These are phyloP conservation scores for Borovskyia barvae DNA, from an alignment of 208 protist genomes.

Conservation along the genomic window DNA sequence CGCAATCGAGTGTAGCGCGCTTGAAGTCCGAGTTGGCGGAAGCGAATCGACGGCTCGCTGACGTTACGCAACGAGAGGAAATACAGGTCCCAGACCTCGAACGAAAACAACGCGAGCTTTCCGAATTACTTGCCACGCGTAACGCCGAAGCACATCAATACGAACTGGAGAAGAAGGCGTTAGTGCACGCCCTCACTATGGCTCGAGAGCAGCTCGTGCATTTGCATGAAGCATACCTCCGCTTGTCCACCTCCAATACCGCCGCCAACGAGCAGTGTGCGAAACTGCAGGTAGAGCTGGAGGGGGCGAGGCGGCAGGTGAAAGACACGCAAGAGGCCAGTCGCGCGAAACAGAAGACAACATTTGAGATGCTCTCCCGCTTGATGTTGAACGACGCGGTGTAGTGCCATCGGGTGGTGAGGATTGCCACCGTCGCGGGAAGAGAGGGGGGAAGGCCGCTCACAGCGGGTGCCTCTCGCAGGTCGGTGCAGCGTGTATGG, in stretches of 20 bases:
- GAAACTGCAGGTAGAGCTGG: conserved; percentile 24
- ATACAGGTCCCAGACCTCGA: conserved; percentile 21
- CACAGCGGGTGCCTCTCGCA: too few relatives aligned
- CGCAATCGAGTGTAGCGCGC: conserved; percentile 9
- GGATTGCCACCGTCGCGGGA: too few relatives aligned
- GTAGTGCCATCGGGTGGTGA: too few relatives aligned
- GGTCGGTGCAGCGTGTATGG: too few relatives aligned
- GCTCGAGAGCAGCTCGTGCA: conserved; percentile 50
- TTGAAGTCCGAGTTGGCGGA: conserved; percentile 21
- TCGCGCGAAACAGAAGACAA: conserved; percentile 42
- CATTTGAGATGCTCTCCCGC: conserved; percentile 51
- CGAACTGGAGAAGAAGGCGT: conserved; percentile 28
- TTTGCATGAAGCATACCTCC: conserved; percentile 23
- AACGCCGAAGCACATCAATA: conserved; percentile 22
- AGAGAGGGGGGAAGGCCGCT: too few relatives aligned
- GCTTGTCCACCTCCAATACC: conserved; percentile 5
- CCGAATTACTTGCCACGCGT: conserved; percentile 24
- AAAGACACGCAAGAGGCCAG: conserved; percentile 34
- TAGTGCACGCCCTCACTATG: conserved; percentile 26
- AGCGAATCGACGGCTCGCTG: neutral
- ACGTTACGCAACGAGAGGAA: conserved; percentile 2
- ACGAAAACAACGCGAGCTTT: conserved; percentile 16
- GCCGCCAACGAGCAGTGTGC: conserved; percentile 8
- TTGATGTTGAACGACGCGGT: conserved; percentile 33
- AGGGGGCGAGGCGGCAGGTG: conserved; percentile 23